phyloP scores from a whole-genome alignment of 192 early-diverging fungal species.

The Podila epicladia region DNA sequence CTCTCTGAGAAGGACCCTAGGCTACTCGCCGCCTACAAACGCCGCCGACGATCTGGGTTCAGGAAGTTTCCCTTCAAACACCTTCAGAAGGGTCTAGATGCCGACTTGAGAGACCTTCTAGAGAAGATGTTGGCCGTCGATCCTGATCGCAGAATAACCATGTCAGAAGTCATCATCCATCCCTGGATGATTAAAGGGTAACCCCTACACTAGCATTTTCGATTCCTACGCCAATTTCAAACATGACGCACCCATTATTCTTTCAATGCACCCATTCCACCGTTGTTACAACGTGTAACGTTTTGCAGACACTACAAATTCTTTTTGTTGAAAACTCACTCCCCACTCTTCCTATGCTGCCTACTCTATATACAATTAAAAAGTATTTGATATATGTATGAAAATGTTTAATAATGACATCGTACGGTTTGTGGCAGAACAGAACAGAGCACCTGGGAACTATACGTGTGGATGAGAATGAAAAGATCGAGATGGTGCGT shows the following conservation, averaged over 20 bases:
- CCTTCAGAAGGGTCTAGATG: slow-evolving; percentile 3
- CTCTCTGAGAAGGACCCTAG: slow-evolving; percentile 2
- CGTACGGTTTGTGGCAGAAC: too few relatives aligned
- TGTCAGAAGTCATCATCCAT: slow-evolving; percentile 36
- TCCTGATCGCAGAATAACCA: slow-evolving; percentile 26
- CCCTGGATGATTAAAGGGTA: slow-evolving; percentile 25
- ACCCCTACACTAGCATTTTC: neutral
- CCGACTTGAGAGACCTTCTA: slow-evolving; percentile 30
- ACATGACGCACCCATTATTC: neutral
- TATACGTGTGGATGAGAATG: too few relatives aligned
- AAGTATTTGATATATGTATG: too few relatives aligned
- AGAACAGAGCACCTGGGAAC: too few relatives aligned
- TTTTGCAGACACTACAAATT: neutral
- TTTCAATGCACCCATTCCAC: neutral
- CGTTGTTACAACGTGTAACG: neutral
- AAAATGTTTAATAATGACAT: too few relatives aligned
- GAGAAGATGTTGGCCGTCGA: slow-evolving; percentile 43
- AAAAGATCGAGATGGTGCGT: too few relatives aligned
- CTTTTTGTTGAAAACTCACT: neutral
- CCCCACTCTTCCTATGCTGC: neutral
- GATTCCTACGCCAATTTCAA: neutral
- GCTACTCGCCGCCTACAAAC: slow-evolving; percentile 6
- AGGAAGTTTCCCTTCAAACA: slow-evolving; percentile 8
- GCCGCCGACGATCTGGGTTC: neutral
- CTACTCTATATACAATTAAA: too few relatives aligned